Conservation (phyloP, 768 basidiomycete species). For the Gelatoporia subvermispora region DNA sequence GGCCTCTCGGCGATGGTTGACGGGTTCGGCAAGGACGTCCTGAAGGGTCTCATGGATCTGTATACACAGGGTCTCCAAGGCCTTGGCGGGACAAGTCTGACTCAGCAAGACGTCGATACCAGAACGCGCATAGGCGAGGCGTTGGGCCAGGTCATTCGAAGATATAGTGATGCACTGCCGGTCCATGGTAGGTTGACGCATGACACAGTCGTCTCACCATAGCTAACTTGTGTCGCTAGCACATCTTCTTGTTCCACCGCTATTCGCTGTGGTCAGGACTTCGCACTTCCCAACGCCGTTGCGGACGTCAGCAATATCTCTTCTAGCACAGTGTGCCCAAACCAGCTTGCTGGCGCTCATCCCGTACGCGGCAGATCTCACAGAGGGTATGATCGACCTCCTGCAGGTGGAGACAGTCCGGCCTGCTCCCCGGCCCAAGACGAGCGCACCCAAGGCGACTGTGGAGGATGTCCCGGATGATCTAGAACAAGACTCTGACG, state of each 20-base stretch:
- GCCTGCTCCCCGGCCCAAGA: conserved; percentile 5
- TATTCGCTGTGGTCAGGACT: conserved; percentile 61
- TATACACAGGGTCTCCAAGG: conserved; percentile 57
- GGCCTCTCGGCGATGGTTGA: conserved; percentile 86
- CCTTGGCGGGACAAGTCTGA: conserved; percentile 39
- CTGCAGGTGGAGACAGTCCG: conserved; percentile 58
- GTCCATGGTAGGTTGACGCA: conserved; percentile 50
- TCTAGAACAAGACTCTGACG: neutral
- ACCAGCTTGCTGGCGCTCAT: conserved; percentile 59
- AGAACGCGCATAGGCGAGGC: conserved; percentile 83
- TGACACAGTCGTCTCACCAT: neutral
- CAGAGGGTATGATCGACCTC: conserved; percentile 69
- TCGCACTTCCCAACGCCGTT: conserved; percentile 64
- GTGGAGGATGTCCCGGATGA: neutral
- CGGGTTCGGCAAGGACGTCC: conserved; percentile 66
- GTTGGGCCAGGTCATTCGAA: conserved; percentile 66
- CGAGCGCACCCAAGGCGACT: conserved; percentile 2
- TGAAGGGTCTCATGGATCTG: conserved; percentile 58
- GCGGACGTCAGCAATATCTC: conserved; percentile 59
- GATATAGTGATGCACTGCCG: conserved; percentile 65
- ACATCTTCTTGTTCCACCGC: conserved; percentile 64
- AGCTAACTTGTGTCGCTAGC: conserved; percentile 35
- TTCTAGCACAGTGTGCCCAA: conserved; percentile 71
- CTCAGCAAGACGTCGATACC: conserved; percentile 64
- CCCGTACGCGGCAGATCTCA: conserved; percentile 57